A percentile compares a stretch with the other conserved stretches of the same genome.
Conservation (phyloP, 108 stramenopile species). For the Seminavis robusta region DNA sequence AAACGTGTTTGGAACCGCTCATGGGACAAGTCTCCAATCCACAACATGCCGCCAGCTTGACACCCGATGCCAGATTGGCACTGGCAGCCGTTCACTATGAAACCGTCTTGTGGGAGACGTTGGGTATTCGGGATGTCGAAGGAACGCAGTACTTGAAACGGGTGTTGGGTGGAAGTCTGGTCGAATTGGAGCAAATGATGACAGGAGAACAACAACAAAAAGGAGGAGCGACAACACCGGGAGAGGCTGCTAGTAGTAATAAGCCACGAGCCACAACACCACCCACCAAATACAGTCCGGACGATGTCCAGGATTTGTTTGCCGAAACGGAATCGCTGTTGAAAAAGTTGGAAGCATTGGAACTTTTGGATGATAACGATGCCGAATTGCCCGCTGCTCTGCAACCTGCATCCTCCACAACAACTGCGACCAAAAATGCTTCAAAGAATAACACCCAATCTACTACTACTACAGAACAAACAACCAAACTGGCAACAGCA, state of each 20-base stretch:
- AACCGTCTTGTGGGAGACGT: slow-evolving; percentile 57
- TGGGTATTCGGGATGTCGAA: slow-evolving; percentile 71
- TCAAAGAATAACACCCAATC: too few relatives aligned
- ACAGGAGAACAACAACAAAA: neutral
- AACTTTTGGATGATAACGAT: slow-evolving; percentile 41
- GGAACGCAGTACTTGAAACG: slow-evolving; percentile 65
- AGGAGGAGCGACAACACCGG: neutral
- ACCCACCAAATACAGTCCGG: neutral
- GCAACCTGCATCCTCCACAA: too few relatives aligned
- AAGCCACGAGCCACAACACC: neutral
- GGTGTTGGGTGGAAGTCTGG: slow-evolving; percentile 45
- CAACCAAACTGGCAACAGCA: neutral
- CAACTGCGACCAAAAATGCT: too few relatives aligned
- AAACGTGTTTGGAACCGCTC: slow-evolving; percentile 18
- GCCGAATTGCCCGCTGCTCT: too few relatives aligned
- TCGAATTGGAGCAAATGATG: slow-evolving; percentile 7
- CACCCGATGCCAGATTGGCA: slow-evolving; percentile 89
- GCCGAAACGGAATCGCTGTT: slow-evolving; percentile 38
- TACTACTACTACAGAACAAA: too few relatives aligned
- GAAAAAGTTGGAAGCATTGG: slow-evolving; percentile 27
- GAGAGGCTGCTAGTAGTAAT: neutral
- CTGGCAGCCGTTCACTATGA: slow-evolving; percentile 79
- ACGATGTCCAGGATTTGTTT: slow-evolving; percentile 12
- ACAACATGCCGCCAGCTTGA: slow-evolving; percentile 3
- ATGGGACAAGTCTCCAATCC: neutral